Percentiles rank a stretch among this genome's conserved stretches.
Conservation (phyloP, 2,329 filamentous ascomycete species). For the Leptosphaerulina australis region DNA sequence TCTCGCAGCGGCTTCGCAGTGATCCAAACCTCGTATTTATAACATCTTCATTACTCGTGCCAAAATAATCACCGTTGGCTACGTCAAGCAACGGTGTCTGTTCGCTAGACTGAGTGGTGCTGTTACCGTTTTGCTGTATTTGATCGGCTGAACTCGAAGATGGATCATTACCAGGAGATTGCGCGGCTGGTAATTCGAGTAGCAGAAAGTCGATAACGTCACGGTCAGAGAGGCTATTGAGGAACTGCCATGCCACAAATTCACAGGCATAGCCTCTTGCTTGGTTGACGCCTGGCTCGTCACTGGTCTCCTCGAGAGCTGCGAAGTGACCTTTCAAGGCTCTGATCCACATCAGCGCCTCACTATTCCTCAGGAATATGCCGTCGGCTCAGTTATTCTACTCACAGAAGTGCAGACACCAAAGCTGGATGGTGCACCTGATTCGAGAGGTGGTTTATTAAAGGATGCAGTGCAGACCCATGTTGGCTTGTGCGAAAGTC, state of each 20-base stretch:
- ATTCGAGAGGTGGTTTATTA: constrained; percentile 69
- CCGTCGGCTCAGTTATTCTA: constrained; percentile 24
- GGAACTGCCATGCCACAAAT: constrained; percentile 79
- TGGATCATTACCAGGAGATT: constrained; percentile 23
- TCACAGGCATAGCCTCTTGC: constrained; percentile 76
- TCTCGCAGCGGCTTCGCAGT: constrained; percentile 73
- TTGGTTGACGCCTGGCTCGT: constrained; percentile 68
- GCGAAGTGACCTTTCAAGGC: constrained; percentile 77
- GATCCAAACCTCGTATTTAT: constrained; percentile 59
- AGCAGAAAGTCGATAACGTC: constrained; percentile 77
- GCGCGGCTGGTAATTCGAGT: constrained; percentile 66
- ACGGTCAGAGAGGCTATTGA: constrained; percentile 71
- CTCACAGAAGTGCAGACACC: constrained; percentile 75
- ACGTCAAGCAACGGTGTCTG: constrained; percentile 35
- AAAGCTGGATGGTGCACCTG: constrained; percentile 71
- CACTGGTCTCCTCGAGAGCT: constrained; percentile 61
- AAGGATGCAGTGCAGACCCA: constrained; percentile 61
- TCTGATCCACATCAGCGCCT: constrained; percentile 51
- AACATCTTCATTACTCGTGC: constrained; percentile 29
- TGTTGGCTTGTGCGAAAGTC: constrained; percentile 71
- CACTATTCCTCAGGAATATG: neutral
- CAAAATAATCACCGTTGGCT: constrained; percentile 33
- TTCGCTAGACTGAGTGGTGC: constrained; percentile 24
- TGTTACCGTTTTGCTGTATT: constrained; percentile 22
- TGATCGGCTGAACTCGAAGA: constrained; percentile 12